Evolutionary conservation across 345 rosid genomes (phyloP), one percentile per base, ranked within the genome.

Genomic region (Brassica juncea): DNA sequence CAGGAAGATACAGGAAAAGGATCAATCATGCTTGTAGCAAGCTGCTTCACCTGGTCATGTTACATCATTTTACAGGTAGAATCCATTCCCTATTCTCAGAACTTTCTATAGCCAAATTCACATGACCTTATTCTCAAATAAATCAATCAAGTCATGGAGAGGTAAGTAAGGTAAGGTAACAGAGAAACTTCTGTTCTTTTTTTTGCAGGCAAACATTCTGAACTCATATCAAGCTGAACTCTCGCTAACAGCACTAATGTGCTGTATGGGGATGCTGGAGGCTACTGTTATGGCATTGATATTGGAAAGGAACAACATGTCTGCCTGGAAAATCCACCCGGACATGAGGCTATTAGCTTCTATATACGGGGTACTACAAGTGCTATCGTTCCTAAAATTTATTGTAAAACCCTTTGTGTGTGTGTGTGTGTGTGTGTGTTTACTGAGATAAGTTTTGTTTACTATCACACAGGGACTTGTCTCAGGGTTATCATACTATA

Each of bases 171-270:
- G 28, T 61, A 11, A 34, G 59, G 62, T 66, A 15, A 60, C 32
- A 74, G 49, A 80, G 34, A 63, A 68, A 16, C 3, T 31, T 12
- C 27, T 68, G 66, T 74, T 19, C 27, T 35, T 28, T 61, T 30
- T 47, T 9, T 6, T 37, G 8, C 76, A 90, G 97, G 92, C 90
- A 68, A 84, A 84, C 34, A 84, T 88, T 5, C 69, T 87, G 61
- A 85, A 67, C 49, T 70, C 89, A 3, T 94, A 91, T 85, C 91
- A 89, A 10, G 90, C 89, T 3, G 87, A 87, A 91, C 94, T 90
- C 15, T 83, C 95, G 37, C 74, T 89, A 19, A 80, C 95, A 4
- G 87, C 90, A 14, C 73, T 91, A 37, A 87, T 91, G 60, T 93
- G 97, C 86, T 15, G 74, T 21, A 76, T 80, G 81, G 92, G 97